Percentiles rank a stretch among this genome's conserved stretches.
These are phyloP conservation scores for Hyphopichia burtonii DNA, from an alignment of 1,139 yeast genomes.

Conservation along the genomic window DNA sequence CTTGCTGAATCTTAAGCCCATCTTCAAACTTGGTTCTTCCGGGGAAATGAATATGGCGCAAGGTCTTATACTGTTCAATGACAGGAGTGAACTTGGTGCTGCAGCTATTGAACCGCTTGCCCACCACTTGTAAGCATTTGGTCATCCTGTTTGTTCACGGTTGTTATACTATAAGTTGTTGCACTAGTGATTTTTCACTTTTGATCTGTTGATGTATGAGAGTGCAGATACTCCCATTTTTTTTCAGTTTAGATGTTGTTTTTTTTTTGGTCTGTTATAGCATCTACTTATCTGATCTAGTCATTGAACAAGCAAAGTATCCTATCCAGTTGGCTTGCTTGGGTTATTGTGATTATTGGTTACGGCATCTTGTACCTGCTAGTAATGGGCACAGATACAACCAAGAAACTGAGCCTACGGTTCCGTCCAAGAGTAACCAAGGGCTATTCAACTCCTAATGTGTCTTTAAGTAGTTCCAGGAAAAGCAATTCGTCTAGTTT, in stretches of 20 bases:
- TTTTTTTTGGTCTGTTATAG: neutral
- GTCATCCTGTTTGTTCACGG: neutral
- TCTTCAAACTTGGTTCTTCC: slow-evolving; percentile 52
- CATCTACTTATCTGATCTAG: too few species aligned
- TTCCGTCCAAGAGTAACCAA: neutral
- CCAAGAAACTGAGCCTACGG: slow-evolving; percentile 1
- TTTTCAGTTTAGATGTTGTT: neutral
- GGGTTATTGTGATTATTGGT: too few species aligned
- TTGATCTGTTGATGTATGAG: neutral
- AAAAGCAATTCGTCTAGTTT: neutral
- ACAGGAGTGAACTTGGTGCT: slow-evolving; percentile 29
- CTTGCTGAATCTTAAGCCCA: slow-evolving; percentile 65
- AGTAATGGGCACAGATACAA: neutral
- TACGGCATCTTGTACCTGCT: too few species aligned
- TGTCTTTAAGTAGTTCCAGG: neutral
- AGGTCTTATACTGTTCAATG: slow-evolving; percentile 32
- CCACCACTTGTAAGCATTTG: neutral
- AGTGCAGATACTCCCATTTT: too few species aligned
- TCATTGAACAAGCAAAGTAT: too few species aligned
- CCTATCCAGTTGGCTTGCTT: too few species aligned
- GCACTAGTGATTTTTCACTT: neutral
- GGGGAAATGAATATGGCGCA: slow-evolving; percentile 65
- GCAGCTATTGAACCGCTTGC: slow-evolving; percentile 12
- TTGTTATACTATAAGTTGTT: neutral
- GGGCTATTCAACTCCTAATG: neutral